Evolutionary conservation across 768 basidiomycete species (phyloP).

Genomic region (Boletus reticuloceps): DNA sequence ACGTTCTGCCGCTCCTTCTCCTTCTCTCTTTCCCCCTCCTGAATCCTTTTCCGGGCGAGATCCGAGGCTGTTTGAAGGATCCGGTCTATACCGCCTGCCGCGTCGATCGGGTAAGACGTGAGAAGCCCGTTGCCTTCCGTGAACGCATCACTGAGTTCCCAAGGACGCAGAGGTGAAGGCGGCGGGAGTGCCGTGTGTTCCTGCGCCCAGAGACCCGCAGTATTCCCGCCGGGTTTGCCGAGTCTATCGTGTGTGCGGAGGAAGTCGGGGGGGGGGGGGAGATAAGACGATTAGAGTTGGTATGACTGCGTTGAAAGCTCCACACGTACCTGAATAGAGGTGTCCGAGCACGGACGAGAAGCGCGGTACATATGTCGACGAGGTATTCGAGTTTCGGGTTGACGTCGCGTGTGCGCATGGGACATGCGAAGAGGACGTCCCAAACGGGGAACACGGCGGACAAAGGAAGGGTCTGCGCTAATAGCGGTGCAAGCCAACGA

Average conservation of each 20-base stretch:
- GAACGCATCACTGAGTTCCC: constrained; percentile 63
- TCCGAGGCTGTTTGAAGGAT: constrained; percentile 68
- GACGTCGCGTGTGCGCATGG: constrained; percentile 46
- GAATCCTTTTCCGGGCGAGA: constrained; percentile 49
- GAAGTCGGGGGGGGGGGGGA: neutral
- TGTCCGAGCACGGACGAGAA: constrained; percentile 58
- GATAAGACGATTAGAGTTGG: neutral
- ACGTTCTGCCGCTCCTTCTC: constrained; percentile 32
- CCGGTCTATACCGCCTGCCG: constrained; percentile 67
- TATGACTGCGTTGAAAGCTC: neutral
- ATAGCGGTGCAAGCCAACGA: constrained; percentile 70
- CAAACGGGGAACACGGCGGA: constrained; percentile 58
- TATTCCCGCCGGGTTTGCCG: constrained; percentile 43
- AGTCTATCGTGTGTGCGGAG: constrained; percentile 39
- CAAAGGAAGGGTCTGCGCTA: constrained; percentile 72
- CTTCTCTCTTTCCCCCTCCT: constrained; percentile 31
- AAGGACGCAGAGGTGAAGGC: constrained; percentile 43
- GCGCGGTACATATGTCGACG: constrained; percentile 67
- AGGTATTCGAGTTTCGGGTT: constrained; percentile 67
- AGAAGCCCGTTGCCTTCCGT: constrained; percentile 63
- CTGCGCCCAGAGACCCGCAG: constrained; percentile 54
- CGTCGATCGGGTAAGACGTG: constrained; percentile 60
- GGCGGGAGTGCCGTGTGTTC: constrained; percentile 38
- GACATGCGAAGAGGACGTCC: constrained; percentile 68
- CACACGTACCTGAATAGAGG: constrained; percentile 52